These are phyloP conservation scores for Cornus controversa DNA, from an alignment of 148 eudicot species.

Conservation along the genomic window DNA sequence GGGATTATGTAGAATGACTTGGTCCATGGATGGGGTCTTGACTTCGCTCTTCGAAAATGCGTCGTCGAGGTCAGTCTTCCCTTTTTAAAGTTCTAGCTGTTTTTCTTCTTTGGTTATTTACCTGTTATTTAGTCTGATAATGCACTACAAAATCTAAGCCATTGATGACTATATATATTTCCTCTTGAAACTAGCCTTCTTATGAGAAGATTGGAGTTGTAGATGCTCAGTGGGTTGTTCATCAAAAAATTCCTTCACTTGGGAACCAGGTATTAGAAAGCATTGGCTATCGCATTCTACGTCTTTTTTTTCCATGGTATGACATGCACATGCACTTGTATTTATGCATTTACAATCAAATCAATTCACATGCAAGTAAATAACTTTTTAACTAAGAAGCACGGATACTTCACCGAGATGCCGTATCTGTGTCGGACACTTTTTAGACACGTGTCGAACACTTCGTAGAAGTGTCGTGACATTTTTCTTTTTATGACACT, in stretches of 20 bases:
- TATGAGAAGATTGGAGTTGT: slow-evolving; percentile 88
- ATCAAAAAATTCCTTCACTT: slow-evolving; percentile 69
- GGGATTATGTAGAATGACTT: slow-evolving; percentile 76
- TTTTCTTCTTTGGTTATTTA: background rate
- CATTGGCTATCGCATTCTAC: background rate
- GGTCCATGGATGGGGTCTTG: slow-evolving; percentile 99
- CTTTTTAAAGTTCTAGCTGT: background rate
- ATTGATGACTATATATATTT: background rate
- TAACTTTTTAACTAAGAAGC: no score
- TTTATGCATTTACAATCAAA: background rate
- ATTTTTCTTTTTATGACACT: no score
- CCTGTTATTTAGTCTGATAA: background rate
- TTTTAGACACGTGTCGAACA: no score
- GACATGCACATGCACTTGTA: background rate
- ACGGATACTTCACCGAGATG: no score
- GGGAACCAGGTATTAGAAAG: slow-evolving; percentile 64
- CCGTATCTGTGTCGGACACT: no score
- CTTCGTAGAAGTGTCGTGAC: no score
- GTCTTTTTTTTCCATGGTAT: no score
- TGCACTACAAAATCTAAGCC: background rate
- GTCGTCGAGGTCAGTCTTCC: slow-evolving; percentile 67
- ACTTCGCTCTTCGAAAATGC: slow-evolving; percentile 75
- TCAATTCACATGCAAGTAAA: no score
- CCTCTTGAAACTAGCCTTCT: slow-evolving; percentile 60
- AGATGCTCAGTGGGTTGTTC: slow-evolving; percentile 89